A percentile compares a stretch with the other conserved stretches of the same genome.
These are phyloP conservation scores for Bryoerythrophyllum caledonicum DNA, from an alignment of 225 moss, liverwort and hornwort species.

Conservation along the genomic window DNA sequence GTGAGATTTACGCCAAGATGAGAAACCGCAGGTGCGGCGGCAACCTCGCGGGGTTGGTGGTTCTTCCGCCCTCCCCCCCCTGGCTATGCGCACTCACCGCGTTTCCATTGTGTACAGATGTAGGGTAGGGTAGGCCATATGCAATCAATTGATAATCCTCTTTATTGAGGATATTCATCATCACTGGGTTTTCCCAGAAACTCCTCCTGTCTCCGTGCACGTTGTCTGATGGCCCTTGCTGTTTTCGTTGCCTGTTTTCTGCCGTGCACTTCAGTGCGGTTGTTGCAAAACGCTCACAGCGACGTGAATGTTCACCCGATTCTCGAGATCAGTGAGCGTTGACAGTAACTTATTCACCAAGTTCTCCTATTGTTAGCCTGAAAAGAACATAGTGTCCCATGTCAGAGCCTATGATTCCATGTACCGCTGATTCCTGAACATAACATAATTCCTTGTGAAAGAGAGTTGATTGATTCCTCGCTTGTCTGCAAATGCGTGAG, in stretches of 20 bases:
- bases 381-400: neutral
- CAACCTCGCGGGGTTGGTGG: neutral
- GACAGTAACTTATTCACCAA: neutral
- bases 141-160: conserved; percentile 58
- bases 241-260: neutral
- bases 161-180: conserved; percentile 40
- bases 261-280: neutral
- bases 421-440: neutral
- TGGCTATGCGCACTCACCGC: conserved; percentile 12
- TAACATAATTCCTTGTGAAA: neutral
- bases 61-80: neutral
- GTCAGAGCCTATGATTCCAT: neutral
- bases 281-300: too few relatives aligned
- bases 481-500: neutral
- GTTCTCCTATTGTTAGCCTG: too few relatives aligned
- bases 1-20: conserved; percentile 44
- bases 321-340: neutral
- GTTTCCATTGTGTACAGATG: conserved; percentile 48
- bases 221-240: neutral
- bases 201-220: neutral
- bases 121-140: conserved; percentile 49
- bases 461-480: neutral
- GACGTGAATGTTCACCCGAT: neutral
- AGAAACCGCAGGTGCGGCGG: conserved; percentile 8
- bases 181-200: neutral